Base-by-base conservation (phyloP, 164 flowering plant genomes). In the Nelumbo lutea region DNA sequence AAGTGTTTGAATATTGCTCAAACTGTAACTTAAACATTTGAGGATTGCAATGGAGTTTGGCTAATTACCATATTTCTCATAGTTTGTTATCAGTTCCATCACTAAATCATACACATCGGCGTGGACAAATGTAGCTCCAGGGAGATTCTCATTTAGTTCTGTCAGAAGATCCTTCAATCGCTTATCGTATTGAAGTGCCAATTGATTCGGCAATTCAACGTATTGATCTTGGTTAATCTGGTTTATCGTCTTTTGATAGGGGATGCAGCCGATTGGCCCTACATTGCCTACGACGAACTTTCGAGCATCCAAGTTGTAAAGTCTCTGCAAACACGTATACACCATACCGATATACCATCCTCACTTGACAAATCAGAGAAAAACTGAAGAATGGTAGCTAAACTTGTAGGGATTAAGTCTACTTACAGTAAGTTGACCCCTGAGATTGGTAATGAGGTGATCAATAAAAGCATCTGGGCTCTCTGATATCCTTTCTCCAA, bases 201-300 rank as follows among this genome's bases (percentile, higher is more conserved):
- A 77, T 77, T 92, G 79, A 62, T 95, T 87, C 2, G 97, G 83
- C 70, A 95, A 74, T 3, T 86, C 89, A 43, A 83, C 99, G 61
- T 97, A 95, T 59, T 92, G 82, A 40, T 82, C 75, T 64, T 76
- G 73, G 4, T 46, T 80, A 9, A 90, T 39, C 62, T 81, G 88
- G 65, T 89, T 95, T 8, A 92, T 88, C 0, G 90, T 87, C 75
- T 89, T 95, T 77, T 92, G 96, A 55, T 95, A 95, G 0, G 99
- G 99, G 58, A 95, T 95, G 83, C 97, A 92, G 4, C 97, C 97
- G 14, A 95, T 80, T 9, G 96, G 99, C 8, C 99, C 99, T 1
- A 95, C 91, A 52, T 85, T 90, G 15, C 88, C 93, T 0, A 95
- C 61, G 51, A 90, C 88, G 61, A 95, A 89, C 65, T 95, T 92